Conservation (phyloP, 2,329 filamentous ascomycete genomes). For the Pseudogymnoascus sp. region DNA sequence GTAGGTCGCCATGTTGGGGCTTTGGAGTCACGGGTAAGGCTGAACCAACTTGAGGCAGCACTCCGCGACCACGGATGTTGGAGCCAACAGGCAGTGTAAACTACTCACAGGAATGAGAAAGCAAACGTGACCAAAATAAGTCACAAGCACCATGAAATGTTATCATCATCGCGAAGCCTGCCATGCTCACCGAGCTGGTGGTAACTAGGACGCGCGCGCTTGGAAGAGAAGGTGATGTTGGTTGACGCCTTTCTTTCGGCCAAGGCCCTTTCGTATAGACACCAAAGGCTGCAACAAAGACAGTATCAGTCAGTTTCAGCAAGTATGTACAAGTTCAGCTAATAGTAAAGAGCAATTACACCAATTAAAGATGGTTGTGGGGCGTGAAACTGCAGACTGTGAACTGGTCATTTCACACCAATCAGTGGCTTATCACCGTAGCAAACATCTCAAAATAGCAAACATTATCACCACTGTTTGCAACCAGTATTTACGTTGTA, state of each 20-base stretch:
- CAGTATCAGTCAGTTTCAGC: neutral
- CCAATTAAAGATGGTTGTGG: neutral
- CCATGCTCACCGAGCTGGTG: neutral
- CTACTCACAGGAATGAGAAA: neutral
- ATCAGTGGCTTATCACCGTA: neutral
- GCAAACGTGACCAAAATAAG: neutral
- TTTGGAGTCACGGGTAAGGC: neutral
- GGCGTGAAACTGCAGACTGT: neutral
- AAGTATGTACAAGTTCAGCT: neutral
- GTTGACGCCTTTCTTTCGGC: neutral
- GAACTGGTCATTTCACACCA: neutral
- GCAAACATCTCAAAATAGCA: neutral
- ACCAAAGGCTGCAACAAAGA: neutral
- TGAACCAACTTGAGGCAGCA: conserved; percentile 4
- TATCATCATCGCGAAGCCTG: neutral
- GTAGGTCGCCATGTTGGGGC: neutral
- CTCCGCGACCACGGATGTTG: neutral
- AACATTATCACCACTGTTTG: neutral
- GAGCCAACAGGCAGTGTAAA: neutral
- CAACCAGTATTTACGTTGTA: neutral
- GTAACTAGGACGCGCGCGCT: neutral
- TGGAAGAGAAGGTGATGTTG: neutral
- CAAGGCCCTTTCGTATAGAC: neutral
- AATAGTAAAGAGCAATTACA: neutral
- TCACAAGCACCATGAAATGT: neutral